phyloP scores from a whole-genome alignment of 2,329 filamentous ascomycete species.

The Pseudogymnoascus sp. region DNA sequence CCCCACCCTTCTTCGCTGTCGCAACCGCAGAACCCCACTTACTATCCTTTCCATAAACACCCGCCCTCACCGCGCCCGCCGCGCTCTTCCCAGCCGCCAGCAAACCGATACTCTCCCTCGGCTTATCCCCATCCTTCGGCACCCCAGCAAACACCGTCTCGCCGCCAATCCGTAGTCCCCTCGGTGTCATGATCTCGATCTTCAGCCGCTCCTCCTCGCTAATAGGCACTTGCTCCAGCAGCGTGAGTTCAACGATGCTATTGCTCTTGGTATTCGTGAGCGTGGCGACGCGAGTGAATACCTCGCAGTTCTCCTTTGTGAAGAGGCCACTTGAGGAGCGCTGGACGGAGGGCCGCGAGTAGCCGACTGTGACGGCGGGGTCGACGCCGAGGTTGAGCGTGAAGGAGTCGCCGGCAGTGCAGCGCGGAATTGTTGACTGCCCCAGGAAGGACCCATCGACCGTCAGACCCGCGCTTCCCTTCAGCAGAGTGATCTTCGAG shows the following conservation, averaged over 20 bases:
- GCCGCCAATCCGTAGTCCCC: conserved; percentile 37
- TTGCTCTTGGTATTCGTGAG: conserved; percentile 44
- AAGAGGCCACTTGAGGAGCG: conserved; percentile 45
- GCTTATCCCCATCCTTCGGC: conserved; percentile 1
- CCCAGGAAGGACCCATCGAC: conserved; percentile 58
- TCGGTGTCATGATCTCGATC: conserved; percentile 43
- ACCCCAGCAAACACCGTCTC: conserved; percentile 32
- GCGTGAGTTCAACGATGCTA: conserved; percentile 37
- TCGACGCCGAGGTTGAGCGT: conserved; percentile 51
- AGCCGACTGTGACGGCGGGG: conserved; percentile 46
- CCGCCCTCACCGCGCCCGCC: conserved; percentile 15
- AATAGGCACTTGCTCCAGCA: conserved; percentile 55
- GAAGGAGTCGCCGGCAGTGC: conserved; percentile 46
- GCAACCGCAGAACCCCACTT: conserved; percentile 48
- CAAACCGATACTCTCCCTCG: neutral
- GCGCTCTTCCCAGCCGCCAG: conserved; percentile 12
- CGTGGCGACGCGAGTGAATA: conserved; percentile 42
- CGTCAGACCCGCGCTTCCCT: conserved; percentile 48
- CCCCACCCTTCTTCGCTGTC: conserved; percentile 46
- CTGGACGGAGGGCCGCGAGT: conserved; percentile 48
- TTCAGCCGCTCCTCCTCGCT: conserved; percentile 51
- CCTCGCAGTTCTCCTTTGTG: conserved; percentile 42
- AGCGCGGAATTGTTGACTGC: conserved; percentile 46
- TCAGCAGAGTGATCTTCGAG: conserved; percentile 47
- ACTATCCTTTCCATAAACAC: conserved; percentile 22